phyloP scores from a whole-genome alignment of 768 basidiomycete genomes.

The Amanita muscaria region DNA sequence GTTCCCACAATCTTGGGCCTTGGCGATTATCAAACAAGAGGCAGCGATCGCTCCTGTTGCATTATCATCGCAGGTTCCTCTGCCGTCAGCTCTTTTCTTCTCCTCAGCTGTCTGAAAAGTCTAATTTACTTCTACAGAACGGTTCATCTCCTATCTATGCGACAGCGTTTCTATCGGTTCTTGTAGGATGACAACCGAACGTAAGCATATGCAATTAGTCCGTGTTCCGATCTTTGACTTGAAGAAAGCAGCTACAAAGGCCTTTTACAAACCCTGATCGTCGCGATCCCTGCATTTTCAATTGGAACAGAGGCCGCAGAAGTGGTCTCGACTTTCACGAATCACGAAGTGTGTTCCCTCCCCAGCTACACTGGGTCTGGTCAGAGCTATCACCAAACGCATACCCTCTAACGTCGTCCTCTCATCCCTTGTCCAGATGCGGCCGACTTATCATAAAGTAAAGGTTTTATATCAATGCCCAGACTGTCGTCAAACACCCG shows the following conservation, averaged over 20 bases:
- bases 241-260: constrained; percentile 24
- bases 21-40: constrained; percentile 38
- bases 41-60: constrained; percentile 29
- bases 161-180: constrained; percentile 56
- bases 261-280: constrained; percentile 61
- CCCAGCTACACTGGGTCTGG: constrained; percentile 33
- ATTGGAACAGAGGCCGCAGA: constrained; percentile 48
- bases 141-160: constrained; percentile 80
- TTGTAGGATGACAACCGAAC: constrained; percentile 31
- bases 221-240: neutral
- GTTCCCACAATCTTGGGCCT: constrained; percentile 53
- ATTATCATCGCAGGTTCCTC: constrained; percentile 45
- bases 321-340: constrained; percentile 47
- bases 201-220: neutral
- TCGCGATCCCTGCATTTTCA: constrained; percentile 79
- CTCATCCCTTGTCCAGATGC: constrained; percentile 51
- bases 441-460: constrained; percentile 38
- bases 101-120: constrained; percentile 6
- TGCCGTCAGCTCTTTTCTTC: constrained; percentile 41
- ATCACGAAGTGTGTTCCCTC: constrained; percentile 34
- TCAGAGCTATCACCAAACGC: constrained; percentile 62
- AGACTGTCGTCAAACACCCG: neutral
- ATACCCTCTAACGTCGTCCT: constrained; percentile 60
- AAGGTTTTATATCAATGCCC: neutral
- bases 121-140: constrained; percentile 35